Conservation (phyloP, 345 rosid species). For the Populus pruinosa region DNA sequence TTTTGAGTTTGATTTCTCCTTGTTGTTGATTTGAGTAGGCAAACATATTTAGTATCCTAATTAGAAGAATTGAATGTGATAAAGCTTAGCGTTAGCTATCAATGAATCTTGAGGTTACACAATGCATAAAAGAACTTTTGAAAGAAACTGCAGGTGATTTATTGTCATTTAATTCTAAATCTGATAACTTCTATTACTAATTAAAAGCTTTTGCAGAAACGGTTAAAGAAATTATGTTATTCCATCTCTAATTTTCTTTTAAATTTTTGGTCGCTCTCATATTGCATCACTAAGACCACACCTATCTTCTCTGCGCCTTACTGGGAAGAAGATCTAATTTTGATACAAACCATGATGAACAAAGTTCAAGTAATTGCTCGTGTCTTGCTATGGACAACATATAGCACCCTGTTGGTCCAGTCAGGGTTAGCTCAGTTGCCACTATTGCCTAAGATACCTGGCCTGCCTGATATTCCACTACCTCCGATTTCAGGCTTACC, state of each 20-base stretch:
- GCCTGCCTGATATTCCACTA: not conserved
- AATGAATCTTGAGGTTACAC: not conserved
- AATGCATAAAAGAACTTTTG: not conserved
- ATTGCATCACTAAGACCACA: not conserved
- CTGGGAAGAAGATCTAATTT: not conserved
- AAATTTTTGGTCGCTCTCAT: not conserved
- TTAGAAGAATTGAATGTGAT: not conserved
- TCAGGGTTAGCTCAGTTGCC: not conserved
- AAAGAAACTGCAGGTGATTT: not conserved
- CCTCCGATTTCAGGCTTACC: not conserved
- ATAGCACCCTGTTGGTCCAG: not conserved
- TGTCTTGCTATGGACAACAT: not conserved
- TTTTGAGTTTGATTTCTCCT: not conserved
- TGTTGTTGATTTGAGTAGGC: not conserved
- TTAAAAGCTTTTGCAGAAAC: not conserved
- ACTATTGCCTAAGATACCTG: not conserved
- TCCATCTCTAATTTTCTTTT: not conserved
- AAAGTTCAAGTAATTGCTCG: not conserved
- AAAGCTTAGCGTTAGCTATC: not conserved
- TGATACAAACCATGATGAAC: not conserved
- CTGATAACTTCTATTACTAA: not conserved
- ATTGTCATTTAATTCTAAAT: not conserved
- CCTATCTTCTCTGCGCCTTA: not conserved
- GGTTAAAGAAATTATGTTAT: not conserved
- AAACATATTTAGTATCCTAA: not conserved